A percentile compares a stretch with the other conserved stretches of the same genome.
phyloP scores from a whole-genome alignment of 2,329 filamentous ascomycete species.

The Aspergillus versicolor region DNA sequence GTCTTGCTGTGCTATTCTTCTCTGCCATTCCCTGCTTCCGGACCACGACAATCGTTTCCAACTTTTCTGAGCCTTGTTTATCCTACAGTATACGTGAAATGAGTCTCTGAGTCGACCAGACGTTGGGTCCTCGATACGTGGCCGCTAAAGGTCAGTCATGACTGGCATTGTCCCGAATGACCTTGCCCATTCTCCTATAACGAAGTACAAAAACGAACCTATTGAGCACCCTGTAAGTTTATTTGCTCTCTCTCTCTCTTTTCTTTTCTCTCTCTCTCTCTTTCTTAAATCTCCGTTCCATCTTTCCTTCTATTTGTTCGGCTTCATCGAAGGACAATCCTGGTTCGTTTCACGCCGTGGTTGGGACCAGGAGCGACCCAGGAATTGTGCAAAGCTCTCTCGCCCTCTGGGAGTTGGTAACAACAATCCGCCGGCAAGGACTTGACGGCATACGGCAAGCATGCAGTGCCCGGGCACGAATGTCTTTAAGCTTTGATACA shows the following conservation, averaged over 20 bases:
- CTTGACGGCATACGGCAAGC: not conserved
- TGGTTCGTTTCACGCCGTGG: conserved; percentile 13
- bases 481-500: not conserved
- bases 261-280: not conserved
- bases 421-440: not conserved
- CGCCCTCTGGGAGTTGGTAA: not conserved
- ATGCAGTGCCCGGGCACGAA: not conserved
- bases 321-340: conserved; percentile 16
- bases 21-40: conserved; percentile 18
- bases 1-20: conserved; percentile 20
- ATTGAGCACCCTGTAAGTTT: conserved; percentile 47
- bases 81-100: conserved; percentile 5
- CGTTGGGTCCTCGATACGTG: conserved; percentile 18
- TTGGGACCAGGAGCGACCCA: conserved; percentile 10
- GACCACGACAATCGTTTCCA: conserved; percentile 17
- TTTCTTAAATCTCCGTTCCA: not conserved
- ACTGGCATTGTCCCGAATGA: conserved; percentile 46
- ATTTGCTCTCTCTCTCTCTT: conserved; percentile 12
- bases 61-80: conserved; percentile 8
- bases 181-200: conserved; percentile 35
- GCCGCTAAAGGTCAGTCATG: conserved; percentile 34
- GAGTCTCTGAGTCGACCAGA: conserved; percentile 1
- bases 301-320: not conserved
- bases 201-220: conserved; percentile 51
- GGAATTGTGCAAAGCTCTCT: not conserved